These are phyloP conservation scores for Penicillium dipodomyicola DNA, from an alignment of 495 filamentous ascomycete species.

Conservation along the genomic window DNA sequence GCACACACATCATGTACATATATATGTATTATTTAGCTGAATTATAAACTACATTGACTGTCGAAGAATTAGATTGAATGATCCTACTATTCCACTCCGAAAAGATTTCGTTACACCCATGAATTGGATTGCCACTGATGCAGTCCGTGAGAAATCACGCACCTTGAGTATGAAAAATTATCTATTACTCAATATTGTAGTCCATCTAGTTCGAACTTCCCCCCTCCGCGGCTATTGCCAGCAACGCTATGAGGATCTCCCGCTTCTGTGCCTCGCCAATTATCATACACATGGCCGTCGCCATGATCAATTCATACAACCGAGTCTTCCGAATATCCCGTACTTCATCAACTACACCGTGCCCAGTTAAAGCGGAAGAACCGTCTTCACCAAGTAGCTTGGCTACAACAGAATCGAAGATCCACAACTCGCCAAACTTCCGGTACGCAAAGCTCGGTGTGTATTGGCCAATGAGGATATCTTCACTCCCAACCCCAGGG, in stretches of 20 bases:
- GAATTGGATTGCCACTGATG: too few relatives aligned
- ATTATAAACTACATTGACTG: too few relatives aligned
- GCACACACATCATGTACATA: background rate
- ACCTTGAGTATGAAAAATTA: too few relatives aligned
- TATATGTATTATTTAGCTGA: background rate
- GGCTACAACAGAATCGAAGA: conserved; percentile 15
- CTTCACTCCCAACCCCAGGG: background rate
- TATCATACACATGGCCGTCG: conserved; percentile 23
- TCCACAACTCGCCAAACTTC: conserved; percentile 13
- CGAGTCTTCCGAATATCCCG: conserved; percentile 2
- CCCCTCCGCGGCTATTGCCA: background rate
- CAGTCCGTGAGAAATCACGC: too few relatives aligned
- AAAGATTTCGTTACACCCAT: too few relatives aligned
- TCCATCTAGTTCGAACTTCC: too few relatives aligned
- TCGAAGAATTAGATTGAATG: too few relatives aligned
- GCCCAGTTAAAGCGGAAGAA: background rate
- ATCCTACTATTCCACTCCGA: background rate
- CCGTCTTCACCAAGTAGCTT: conserved; percentile 8
- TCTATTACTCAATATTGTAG: too few relatives aligned
- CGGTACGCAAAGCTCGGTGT: conserved; percentile 2
- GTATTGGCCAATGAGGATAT: conserved; percentile 11
- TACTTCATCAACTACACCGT: background rate
- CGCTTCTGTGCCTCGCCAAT: conserved; percentile 24
- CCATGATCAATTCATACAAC: conserved; percentile 14
- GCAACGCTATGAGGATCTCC: conserved; percentile 2